Evolutionary conservation across 192 early-diverging fungal genomes (phyloP).

Genomic region (Pilobolus umbonatus): DNA sequence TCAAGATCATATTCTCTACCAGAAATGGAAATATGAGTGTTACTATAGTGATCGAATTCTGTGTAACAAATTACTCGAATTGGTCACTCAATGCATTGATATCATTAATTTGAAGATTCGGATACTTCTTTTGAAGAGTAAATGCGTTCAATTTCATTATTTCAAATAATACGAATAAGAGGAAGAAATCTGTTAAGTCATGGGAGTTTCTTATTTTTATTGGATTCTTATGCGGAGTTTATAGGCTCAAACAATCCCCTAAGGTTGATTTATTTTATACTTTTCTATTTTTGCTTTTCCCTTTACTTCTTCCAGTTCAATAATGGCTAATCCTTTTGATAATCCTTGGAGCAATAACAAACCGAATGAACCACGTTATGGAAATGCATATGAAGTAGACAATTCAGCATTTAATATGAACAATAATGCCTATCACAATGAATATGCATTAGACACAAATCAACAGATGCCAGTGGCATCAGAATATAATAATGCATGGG

Average conservation of each 20-base stretch:
- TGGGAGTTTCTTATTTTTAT: conserved; percentile 5
- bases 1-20: conserved; percentile 59
- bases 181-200: not conserved
- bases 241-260: not conserved
- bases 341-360: conserved; percentile 14
- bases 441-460: too few species aligned
- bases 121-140: conserved; percentile 47
- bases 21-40: conserved; percentile 4
- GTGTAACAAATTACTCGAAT: conserved; percentile 41
- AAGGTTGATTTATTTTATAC: not conserved
- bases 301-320: conserved; percentile 1
- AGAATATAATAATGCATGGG: not conserved
- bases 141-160: conserved; percentile 51
- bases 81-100: conserved; percentile 47
- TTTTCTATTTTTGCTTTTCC: not conserved
- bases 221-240: not conserved
- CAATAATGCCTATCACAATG: too few species aligned
- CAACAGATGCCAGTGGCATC: too few species aligned
- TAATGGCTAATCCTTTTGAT: conserved; percentile 15
- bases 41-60: not conserved
- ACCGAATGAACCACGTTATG: conserved; percentile 12
- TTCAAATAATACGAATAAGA: not conserved
- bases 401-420: conserved; percentile 9
- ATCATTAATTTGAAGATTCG: conserved; percentile 43
- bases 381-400: conserved; percentile 22